These are phyloP conservation scores for Gymnopilus dilepis DNA, from an alignment of 768 basidiomycete genomes.

Conservation along the genomic window DNA sequence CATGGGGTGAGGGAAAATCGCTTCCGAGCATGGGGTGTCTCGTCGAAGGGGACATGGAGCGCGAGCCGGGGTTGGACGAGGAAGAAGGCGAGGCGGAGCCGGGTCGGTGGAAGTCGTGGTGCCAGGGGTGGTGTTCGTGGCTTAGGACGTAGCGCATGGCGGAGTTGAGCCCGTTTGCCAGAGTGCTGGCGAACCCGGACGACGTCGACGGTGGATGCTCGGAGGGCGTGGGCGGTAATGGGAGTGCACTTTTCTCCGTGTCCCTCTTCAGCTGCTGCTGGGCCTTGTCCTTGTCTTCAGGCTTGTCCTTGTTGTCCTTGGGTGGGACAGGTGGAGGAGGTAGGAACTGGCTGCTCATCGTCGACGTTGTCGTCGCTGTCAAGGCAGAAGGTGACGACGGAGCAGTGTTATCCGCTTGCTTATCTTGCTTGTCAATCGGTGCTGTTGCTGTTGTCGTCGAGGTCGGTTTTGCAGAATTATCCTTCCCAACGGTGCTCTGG, in stretches of 20 bases:
- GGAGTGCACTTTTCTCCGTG: background rate
- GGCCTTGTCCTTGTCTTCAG: conserved; percentile 17
- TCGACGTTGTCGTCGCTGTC: background rate
- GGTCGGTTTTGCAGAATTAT: background rate
- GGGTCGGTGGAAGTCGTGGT: conserved; percentile 30
- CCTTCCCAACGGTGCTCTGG: conserved; percentile 6
- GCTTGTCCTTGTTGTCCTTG: too few species aligned
- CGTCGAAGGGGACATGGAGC: conserved; percentile 33
- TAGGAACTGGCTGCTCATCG: background rate
- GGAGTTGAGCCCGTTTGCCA: conserved; percentile 57
- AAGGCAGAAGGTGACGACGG: background rate
- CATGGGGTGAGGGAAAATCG: too few species aligned
- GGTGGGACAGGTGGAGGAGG: conserved; percentile 34
- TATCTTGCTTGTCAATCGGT: too few species aligned
- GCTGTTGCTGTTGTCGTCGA: background rate
- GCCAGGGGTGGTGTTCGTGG: conserved; percentile 37
- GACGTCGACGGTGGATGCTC: conserved; percentile 32
- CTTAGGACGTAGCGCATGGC: conserved; percentile 67
- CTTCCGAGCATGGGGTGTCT: conserved; percentile 53
- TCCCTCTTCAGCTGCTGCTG: conserved; percentile 6
- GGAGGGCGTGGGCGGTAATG: background rate
- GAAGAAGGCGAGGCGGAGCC: conserved; percentile 12
- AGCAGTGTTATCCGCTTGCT: background rate
- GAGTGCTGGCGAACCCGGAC: conserved; percentile 48
- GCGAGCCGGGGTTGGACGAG: conserved; percentile 14